These are phyloP conservation scores for Yarrowia sp. DNA, from an alignment of 805 yeast genomes.

Conservation along the genomic window DNA sequence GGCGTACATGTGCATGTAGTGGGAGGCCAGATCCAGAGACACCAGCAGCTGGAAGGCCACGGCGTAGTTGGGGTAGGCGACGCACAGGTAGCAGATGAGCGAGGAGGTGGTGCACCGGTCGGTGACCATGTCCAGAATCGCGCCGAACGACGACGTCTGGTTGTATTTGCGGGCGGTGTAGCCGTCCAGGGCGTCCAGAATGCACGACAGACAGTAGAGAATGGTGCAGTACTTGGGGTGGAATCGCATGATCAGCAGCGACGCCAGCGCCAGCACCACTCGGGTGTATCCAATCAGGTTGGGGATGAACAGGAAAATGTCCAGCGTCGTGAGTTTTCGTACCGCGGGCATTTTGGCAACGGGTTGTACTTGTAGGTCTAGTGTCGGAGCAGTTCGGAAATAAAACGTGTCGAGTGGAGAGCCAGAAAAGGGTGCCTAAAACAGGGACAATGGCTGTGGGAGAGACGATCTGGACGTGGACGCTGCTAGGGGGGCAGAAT, in stretches of 20 bases:
- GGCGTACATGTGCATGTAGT: conserved; percentile 98
- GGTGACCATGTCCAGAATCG: conserved; percentile 98
- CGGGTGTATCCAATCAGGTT: conserved; percentile 90
- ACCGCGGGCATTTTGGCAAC: conserved; percentile 13
- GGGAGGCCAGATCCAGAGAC: conserved; percentile 83
- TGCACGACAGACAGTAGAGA: conserved; percentile 84
- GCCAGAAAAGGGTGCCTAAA: too few relatives aligned
- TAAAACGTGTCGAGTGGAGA: neutral
- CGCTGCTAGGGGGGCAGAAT: too few relatives aligned
- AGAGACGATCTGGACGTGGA: too few relatives aligned
- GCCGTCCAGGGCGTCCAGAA: conserved; percentile 96
- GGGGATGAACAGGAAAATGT: conserved; percentile 82
- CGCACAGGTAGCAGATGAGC: conserved; percentile 83
- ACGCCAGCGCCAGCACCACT: conserved; percentile 78
- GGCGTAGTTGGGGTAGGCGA: conserved; percentile 74
- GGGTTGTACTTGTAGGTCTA: neutral
- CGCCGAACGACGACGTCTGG: conserved; percentile 93
- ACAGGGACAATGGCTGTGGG: too few relatives aligned
- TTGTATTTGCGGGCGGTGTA: conserved; percentile 87
- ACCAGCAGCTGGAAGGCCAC: conserved; percentile 82
- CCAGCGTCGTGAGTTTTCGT: conserved; percentile 53
- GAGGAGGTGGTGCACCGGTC: conserved; percentile 97
- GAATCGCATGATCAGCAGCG: conserved; percentile 79
- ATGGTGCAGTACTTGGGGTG: conserved; percentile 82
- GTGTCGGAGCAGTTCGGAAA: conserved; percentile 1